Evolutionary conservation across 108 stramenopile species (phyloP), one percentile per base, ranked within the genome.

Genomic region (Ochromonas danica): DNA sequence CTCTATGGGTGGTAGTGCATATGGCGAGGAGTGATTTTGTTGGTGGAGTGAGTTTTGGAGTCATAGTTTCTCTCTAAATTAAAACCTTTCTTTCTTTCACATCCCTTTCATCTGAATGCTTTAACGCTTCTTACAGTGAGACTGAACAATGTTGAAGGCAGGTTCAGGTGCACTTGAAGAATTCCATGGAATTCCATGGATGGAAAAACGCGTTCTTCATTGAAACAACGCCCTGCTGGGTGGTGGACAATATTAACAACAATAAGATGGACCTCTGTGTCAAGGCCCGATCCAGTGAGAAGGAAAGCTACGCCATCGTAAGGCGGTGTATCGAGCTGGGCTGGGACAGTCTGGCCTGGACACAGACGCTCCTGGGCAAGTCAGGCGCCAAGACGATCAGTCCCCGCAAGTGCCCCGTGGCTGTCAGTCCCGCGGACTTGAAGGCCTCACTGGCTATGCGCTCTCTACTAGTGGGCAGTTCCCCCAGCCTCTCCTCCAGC

Each of bases 331-430:
- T 28, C 10, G 63, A 67, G 25, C 31, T 67, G 31, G 63, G 63
- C 63, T 67, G 35, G 27, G 63, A 67, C 6, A 6, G 63, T 10
- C 3, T 67, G 3, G 63, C 31, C 6, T 67, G 63, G 63, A 67
- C 10, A 35, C 63, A 22, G 10, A 67, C 17, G 27, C 6, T 22
- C 63, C 25, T 67, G 3, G 63, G 63, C 6, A 31, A 67, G 30
- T 67, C 31, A 22, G 10, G 25, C 3, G 17, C 63, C 6, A 67
- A 67, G 6, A 14, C 35, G 31, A 67, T 28, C 25, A 67, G 25
- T 31, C 3, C 35, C 63, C 3, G 35, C 6, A 33, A 67, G 63
- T 33, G 63, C 17, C 6, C 63, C 6, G 6, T 35, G 10, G 3
- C 63, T 22, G 25, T 36, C 63, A 67, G 63, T 31, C 33, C 3